Evolutionary conservation across 768 basidiomycete genomes (phyloP), one percentile per base, ranked within the genome.

Genomic region (Podaxis carcinomalis): DNA sequence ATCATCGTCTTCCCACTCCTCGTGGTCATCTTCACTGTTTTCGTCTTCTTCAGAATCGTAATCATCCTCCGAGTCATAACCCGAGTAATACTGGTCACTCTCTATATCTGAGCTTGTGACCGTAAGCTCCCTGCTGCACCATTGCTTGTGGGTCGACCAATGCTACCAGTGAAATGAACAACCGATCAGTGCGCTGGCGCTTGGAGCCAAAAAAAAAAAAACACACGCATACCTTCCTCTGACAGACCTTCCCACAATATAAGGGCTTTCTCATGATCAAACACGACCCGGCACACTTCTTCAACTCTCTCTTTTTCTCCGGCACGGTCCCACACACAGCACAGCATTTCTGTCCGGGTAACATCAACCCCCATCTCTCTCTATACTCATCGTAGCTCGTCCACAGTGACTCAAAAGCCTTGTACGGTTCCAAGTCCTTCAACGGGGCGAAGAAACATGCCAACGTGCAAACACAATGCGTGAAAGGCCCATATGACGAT

Each of bases 181-280:
- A 16, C 16, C 11, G 4, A 5, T 40, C 3, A 40, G 39, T 14
- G 39, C 39, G 0, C 39, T n/a, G 16, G 16, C 39, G 16, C 39
- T 40, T 40, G 39, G 32, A 40, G 5, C n/a, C n/a, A n/a, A n/a
- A n/a, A n/a, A n/a, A n/a, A n/a, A n/a, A n/a, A n/a, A n/a, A n/a
- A n/a, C n/a, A n/a, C n/a, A n/a, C n/a, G n/a, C n/a, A n/a, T n/a
- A 57, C 42, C 56, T 57, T 57, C 27, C 35, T 56, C 39, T 57
- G 14, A 40, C 39, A 40, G 11, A n/a, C 27, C n/a, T 27, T 44
- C n/a, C 42, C 56, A 57, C 42, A 57, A 57, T 57, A 57, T 5
- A 47, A 25, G 11, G 56, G 56, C 14, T 57, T 57, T 25, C 27
- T 44, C 25, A 42, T 3, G 6, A 57, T 47, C 42, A 57, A 47